Percentiles rank a stretch among this genome's conserved stretches.
Evolutionary conservation across 1,284 basidiomycete species (phyloP).

Genomic region (Lignosus rhinocerotis): DNA sequence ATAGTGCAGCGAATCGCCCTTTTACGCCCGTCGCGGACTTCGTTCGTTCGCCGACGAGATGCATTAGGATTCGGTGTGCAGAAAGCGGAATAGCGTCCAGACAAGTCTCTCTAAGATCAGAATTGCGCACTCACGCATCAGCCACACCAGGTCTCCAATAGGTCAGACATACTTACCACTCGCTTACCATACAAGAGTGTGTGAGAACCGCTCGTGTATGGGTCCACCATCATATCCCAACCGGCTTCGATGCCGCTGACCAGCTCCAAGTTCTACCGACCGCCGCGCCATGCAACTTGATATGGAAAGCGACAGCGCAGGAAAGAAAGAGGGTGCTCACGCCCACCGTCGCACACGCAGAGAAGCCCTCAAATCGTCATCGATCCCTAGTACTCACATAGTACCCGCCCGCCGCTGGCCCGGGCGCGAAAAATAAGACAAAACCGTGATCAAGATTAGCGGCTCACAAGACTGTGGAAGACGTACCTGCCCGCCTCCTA

Average conservation of each 20-base stretch:
- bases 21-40: constrained; percentile 21
- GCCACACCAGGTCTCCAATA: not conserved
- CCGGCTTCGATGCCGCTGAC: not conserved
- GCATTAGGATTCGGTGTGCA: not conserved
- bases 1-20: constrained; percentile 6
- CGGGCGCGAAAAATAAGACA: constrained; percentile 3
- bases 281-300: not conserved
- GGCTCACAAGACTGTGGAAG: constrained; percentile 24
- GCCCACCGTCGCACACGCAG: not conserved
- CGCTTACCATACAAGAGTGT: not conserved
- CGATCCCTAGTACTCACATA: not conserved
- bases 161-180: not conserved
- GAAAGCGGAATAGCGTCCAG: not conserved
- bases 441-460: constrained; percentile 16
- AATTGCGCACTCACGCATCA: not conserved
- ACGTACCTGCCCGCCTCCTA: constrained; percentile 14
- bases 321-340: constrained; percentile 13
- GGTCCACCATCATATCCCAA: not conserved
- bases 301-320: constrained; percentile 2
- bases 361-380: constrained; percentile 6
- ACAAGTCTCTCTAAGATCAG: not conserved
- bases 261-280: constrained; percentile 13
- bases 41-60: constrained; percentile 1
- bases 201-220: not conserved
- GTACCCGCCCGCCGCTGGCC: not conserved